Base-by-base conservation (phyloP, 352 stramenopile genomes). In the Pythium aphanidermatum region DNA sequence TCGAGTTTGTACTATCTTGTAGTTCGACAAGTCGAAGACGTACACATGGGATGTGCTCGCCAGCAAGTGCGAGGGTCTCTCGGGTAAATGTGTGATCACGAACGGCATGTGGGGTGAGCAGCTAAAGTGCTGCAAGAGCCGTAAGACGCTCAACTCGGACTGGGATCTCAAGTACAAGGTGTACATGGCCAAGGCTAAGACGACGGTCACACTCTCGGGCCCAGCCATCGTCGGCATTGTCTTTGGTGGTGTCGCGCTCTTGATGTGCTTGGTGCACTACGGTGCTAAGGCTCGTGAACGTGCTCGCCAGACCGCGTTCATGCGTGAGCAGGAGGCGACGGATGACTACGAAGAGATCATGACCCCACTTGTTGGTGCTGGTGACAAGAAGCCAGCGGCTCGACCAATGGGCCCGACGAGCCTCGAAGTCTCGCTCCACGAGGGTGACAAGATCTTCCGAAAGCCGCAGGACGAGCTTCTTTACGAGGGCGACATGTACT, bases 261-360 rank as follows among this genome's bases (percentile, higher is more conserved):
- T 94, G 38, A 75, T 94, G 65, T 78, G 65, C 13, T 51, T 88
- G 41, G 73, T 94, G 50, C 82, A 94, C 58, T 91, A 80, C 54
- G 82, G 82, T 27, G 74, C 76, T 32, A 92, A 90, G 74, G 75
- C 83, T 29, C 82, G 80, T 37, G 73, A 88, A 43, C 76, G 82
- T 29, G 82, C 82, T 28, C 65, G 70, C 24, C 82, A 92, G 63
- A 94, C 82, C 25, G 82, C 82, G 16, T 49, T 94, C 27, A 86
- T 94, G 75, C 82, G 82, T 41, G 82, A 94, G 38, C 82, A 94
- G 63, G 82, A 94, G 46, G 77, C 79, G 11, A 88, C 79, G 26
- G 82, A 93, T 57, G 82, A 93, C 65, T 93, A 93, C 62, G 82
- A 93, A 65, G 82, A 93, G 70, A 87, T 93, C 37, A 92, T 92